These are phyloP conservation scores for Saccharomyces cerevisiae DNA, from an alignment of 805 yeast species.

Conservation along the genomic window DNA sequence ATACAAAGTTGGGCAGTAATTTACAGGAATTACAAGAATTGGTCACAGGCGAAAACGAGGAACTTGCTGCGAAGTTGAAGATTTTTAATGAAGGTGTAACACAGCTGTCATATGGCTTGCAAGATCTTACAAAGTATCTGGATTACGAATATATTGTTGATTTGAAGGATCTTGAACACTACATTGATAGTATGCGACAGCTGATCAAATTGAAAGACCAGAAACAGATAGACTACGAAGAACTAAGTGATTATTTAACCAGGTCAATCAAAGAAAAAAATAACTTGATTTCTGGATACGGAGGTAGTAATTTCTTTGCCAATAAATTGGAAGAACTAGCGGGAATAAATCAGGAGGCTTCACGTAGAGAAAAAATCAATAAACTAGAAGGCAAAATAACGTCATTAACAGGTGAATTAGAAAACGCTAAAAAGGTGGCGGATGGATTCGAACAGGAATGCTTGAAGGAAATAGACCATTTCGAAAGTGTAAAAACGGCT, in stretches of 20 bases:
- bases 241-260: constrained; percentile 65
- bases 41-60: constrained; percentile 35
- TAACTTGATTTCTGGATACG: constrained; percentile 42
- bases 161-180: constrained; percentile 80
- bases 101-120: constrained; percentile 36
- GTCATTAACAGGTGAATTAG: constrained; percentile 43
- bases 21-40: constrained; percentile 57
- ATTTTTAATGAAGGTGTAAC: constrained; percentile 42
- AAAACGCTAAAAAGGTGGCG: constrained; percentile 41
- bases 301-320: constrained; percentile 44
- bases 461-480: constrained; percentile 49
- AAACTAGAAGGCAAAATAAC: constrained; percentile 44
- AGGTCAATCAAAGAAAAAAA: constrained; percentile 64
- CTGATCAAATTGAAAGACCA: constrained; percentile 80
- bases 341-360: constrained; percentile 52
- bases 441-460: constrained; percentile 51
- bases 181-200: constrained; percentile 53
- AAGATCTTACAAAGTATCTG: constrained; percentile 40
- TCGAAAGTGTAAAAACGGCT: constrained; percentile 70
- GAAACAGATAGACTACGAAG: constrained; percentile 86
- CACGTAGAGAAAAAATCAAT: constrained; percentile 43
- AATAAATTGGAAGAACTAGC: constrained; percentile 53
- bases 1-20: constrained; percentile 61
- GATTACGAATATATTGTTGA: constrained; percentile 79
- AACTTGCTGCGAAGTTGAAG: constrained; percentile 30